Evolutionary conservation across 371 early-diverging fungal genomes (phyloP).

Genomic region (Blakeslea trispora): DNA sequence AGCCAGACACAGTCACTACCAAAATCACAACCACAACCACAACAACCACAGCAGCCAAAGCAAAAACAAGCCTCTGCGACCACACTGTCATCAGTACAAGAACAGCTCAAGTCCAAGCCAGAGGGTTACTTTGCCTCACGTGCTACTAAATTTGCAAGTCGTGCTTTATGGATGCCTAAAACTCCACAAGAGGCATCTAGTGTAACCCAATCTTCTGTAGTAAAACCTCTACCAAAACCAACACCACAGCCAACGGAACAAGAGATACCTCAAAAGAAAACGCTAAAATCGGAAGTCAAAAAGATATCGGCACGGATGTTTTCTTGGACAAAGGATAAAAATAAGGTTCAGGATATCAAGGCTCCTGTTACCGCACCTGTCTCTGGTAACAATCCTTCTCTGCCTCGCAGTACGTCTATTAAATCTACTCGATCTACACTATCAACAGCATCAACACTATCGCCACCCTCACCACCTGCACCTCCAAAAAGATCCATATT

Average conservation of each 20-base stretch:
- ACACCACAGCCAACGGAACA: slow-evolving; percentile 6
- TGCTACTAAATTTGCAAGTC: slow-evolving; percentile 23
- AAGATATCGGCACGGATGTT: slow-evolving; percentile 23
- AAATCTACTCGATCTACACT: neutral
- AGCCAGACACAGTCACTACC: slow-evolving; percentile 2
- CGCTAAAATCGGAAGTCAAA: slow-evolving; percentile 25
- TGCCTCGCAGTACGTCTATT: no score
- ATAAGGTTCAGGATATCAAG: neutral
- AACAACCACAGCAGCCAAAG: slow-evolving; percentile 2
- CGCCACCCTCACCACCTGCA: slow-evolving; percentile 7
- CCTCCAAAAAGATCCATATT: slow-evolving; percentile 24
- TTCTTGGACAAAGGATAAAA: slow-evolving; percentile 7
- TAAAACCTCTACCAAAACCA: neutral
- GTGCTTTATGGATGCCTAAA: slow-evolving; percentile 20
- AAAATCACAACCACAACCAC: neutral
- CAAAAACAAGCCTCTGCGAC: neutral
- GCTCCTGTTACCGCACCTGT: no score
- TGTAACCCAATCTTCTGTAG: slow-evolving; percentile 3
- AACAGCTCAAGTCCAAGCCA: slow-evolving; percentile 1
- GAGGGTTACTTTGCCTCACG: slow-evolving; percentile 11
- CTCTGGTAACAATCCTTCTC: neutral
- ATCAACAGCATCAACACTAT: slow-evolving; percentile 3
- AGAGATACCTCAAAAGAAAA: slow-evolving; percentile 3
- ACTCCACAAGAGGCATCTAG: slow-evolving; percentile 3
- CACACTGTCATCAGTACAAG: slow-evolving; percentile 4